Base-by-base conservation (phyloP, 306 rosid genomes). In the Trichosanthes truncata region DNA sequence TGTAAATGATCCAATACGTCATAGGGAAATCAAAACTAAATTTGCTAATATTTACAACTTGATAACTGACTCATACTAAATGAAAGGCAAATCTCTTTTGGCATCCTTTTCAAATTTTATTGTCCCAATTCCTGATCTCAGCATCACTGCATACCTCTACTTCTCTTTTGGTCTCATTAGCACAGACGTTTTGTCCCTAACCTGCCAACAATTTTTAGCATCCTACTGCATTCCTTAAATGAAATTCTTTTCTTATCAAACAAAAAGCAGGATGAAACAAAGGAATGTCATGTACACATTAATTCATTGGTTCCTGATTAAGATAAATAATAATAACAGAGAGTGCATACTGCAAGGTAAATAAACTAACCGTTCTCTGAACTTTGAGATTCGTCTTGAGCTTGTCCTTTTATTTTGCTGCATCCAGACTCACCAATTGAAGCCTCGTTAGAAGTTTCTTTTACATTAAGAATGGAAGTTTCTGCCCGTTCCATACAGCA, bases 291-390 rank as follows among this genome's bases (percentile, higher is more conserved):
- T 41, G 45, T 38, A 5, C 2, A 20, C 33, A 68, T 38, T 38
- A 36, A 36, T 18, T 68, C 75, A 68, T 41, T 41, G 6, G 75
- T 10, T 68, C 53, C 52, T 41, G 20, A 41, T 41, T 59, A 25
- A 62, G 55, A 68, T 35, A 26, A 46, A 77, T 33, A 23, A 62
- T 68, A 33, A 80, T 26, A 63, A 43, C 66, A 29, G 57, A 68
- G 21, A 26, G 21, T 52, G 35, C 43, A 65, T 80, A 17, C 57
- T 25, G 63, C 77, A 88, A 81, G 81, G 81, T 80, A 81, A 76
- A 80, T 62, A 82, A 76, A 85, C 67, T 87, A 84, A 94, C 97
- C 48, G 81, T 74, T 79, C 75, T 91, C 90, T 40, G 87, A 84
- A 87, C 80, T 82, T 81, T 84, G 89, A 52, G 78, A 80, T 79